These are phyloP conservation scores for Zasmidium angulare DNA, from an alignment of 2,329 filamentous ascomycete species.

Conservation along the genomic window DNA sequence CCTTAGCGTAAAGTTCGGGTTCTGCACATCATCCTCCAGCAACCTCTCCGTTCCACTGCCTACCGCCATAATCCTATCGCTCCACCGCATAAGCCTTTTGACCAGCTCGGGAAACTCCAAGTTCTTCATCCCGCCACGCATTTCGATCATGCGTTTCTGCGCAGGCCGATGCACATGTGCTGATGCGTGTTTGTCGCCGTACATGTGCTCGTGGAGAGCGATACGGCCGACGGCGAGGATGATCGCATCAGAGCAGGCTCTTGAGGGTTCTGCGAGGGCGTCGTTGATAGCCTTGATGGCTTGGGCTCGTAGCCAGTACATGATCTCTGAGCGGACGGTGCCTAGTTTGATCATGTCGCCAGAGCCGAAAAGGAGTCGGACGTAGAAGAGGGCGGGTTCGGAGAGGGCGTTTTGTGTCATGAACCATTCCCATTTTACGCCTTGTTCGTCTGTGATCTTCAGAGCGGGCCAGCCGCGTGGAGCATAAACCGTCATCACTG, in stretches of 20 bases:
- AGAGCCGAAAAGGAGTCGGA: slow-evolving; percentile 34
- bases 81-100: slow-evolving; percentile 36
- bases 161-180: slow-evolving; percentile 34
- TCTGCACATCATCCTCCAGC: slow-evolving; percentile 30
- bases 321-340: slow-evolving; percentile 21
- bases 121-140: slow-evolving; percentile 33
- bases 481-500: slow-evolving; percentile 35
- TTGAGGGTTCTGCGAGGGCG: slow-evolving; percentile 22
- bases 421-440: slow-evolving; percentile 33
- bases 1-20: slow-evolving; percentile 25
- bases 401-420: slow-evolving; percentile 35
- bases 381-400: slow-evolving; percentile 36
- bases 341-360: slow-evolving; percentile 33
- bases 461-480: slow-evolving; percentile 36
- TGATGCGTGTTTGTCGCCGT: slow-evolving; percentile 33
- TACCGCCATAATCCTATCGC: slow-evolving; percentile 35
- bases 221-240: slow-evolving; percentile 35
- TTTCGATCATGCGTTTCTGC: slow-evolving; percentile 34
- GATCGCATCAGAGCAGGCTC: slow-evolving; percentile 25
- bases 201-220: slow-evolving; percentile 36
- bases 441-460: slow-evolving; percentile 31
- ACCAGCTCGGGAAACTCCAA: slow-evolving; percentile 33
- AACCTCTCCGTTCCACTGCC: slow-evolving; percentile 31
- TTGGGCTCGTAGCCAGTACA: slow-evolving; percentile 30
- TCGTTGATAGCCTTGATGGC: slow-evolving; percentile 33